Percentiles rank a stretch among this genome's conserved stretches.
Evolutionary conservation across 495 filamentous ascomycete genomes (phyloP).

Genomic region (Neurospora intermedia): DNA sequence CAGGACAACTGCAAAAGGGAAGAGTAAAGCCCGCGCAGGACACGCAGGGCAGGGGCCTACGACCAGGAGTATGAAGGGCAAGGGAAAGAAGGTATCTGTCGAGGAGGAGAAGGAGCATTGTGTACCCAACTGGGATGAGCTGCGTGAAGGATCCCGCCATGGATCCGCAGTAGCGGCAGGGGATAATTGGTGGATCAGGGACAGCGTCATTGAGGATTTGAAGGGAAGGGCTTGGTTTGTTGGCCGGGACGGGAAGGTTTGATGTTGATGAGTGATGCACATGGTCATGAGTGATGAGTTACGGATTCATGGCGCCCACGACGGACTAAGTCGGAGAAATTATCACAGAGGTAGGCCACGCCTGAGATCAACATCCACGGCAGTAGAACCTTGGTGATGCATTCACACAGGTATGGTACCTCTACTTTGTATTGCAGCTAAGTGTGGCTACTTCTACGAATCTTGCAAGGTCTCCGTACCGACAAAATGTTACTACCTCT

Average conservation of each 20-base stretch:
- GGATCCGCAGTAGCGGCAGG: constrained; percentile 5
- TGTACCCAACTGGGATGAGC: background rate
- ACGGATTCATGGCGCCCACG: background rate
- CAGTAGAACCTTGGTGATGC: background rate
- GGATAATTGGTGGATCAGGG: constrained; percentile 38
- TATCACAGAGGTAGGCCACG: background rate
- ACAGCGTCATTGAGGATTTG: constrained; percentile 42
- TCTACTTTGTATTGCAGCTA: background rate
- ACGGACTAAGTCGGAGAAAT: background rate
- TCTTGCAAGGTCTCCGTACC: background rate
- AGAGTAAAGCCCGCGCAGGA: background rate
- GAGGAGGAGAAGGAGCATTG: constrained; percentile 10
- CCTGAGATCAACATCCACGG: background rate
- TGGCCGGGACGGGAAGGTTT: constrained; percentile 8
- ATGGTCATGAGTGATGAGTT: background rate
- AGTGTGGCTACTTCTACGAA: background rate
- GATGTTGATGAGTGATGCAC: background rate
- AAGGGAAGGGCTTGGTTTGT: constrained; percentile 47
- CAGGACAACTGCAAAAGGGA: background rate
- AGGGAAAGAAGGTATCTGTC: constrained; percentile 21
- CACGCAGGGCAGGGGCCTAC: constrained; percentile 9
- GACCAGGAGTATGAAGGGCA: constrained; percentile 6
- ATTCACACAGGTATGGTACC: background rate
- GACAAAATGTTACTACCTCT: background rate
- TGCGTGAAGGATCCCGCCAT: constrained; percentile 1